Percentiles rank a stretch among this genome's conserved stretches.
Conservation (phyloP, 1,139 yeast species). For the Suhomyces anneliseae region DNA sequence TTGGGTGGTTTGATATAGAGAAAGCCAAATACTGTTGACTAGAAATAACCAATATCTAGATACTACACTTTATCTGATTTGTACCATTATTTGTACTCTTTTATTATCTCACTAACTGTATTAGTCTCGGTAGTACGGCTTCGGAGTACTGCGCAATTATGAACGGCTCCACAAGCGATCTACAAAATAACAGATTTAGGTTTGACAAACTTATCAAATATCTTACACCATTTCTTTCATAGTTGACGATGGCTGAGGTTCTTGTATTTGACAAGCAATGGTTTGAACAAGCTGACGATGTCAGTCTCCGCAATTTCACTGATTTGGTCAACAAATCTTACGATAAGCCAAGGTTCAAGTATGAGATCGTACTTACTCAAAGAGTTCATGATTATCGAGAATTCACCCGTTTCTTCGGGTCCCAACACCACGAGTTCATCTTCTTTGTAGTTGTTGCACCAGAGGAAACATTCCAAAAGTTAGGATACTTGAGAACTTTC, state of each 20-base stretch:
- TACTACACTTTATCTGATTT: too few relatives aligned
- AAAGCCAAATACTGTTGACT: too few relatives aligned
- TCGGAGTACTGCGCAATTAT: too few relatives aligned
- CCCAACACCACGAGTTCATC: slow-evolving; percentile 18
- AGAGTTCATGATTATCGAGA: slow-evolving; percentile 34
- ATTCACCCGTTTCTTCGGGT: slow-evolving; percentile 29
- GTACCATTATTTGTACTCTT: too few relatives aligned
- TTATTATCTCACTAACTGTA: too few relatives aligned
- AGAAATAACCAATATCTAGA: too few relatives aligned
- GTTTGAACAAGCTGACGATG: background rate
- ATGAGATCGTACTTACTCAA: slow-evolving; percentile 39
- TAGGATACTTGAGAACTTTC: slow-evolving; percentile 17
- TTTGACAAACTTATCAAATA: too few relatives aligned
- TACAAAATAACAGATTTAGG: too few relatives aligned
- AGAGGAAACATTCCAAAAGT: slow-evolving; percentile 15
- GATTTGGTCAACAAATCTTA: slow-evolving; percentile 50
- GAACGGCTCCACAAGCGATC: too few relatives aligned
- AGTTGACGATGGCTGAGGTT: background rate
- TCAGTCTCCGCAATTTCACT: slow-evolving; percentile 17
- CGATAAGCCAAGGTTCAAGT: slow-evolving; percentile 44
- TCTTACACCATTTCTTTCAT: too few relatives aligned
- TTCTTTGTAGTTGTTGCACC: slow-evolving; percentile 34
- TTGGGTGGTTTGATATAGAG: too few relatives aligned
- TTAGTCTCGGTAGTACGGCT: too few relatives aligned
- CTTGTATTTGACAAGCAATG: slow-evolving; percentile 1